These are phyloP conservation scores for Ogataea glucozyma DNA, from an alignment of 805 yeast genomes.

Conservation along the genomic window DNA sequence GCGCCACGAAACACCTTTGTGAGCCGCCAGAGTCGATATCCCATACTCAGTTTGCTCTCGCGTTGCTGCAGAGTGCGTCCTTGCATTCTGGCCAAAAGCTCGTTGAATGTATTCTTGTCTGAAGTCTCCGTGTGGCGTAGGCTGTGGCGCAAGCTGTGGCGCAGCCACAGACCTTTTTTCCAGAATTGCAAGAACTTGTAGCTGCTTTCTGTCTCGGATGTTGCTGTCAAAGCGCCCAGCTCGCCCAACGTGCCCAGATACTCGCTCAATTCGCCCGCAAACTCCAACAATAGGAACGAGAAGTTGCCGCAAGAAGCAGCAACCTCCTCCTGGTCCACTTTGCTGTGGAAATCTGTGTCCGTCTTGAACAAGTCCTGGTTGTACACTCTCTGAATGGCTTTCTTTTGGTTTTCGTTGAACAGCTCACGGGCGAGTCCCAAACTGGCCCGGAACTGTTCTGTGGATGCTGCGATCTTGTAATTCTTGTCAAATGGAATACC, in stretches of 20 bases:
- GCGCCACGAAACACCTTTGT: slow-evolving; percentile 55
- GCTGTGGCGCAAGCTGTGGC: background rate
- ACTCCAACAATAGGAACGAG: slow-evolving; percentile 61
- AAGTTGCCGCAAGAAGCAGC: slow-evolving; percentile 86
- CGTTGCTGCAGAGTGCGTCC: slow-evolving; percentile 9
- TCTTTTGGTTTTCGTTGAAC: slow-evolving; percentile 55
- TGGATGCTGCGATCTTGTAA: slow-evolving; percentile 40
- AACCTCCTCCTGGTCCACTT: slow-evolving; percentile 72
- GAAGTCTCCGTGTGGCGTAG: slow-evolving; percentile 1
- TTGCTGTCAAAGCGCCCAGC: slow-evolving; percentile 1
- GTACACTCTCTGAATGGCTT: slow-evolving; percentile 60
- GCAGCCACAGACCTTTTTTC: too few relatives aligned
- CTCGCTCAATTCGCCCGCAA: slow-evolving; percentile 55
- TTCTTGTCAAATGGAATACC: slow-evolving; percentile 56
- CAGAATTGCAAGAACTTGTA: slow-evolving; percentile 61
- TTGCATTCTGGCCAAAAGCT: slow-evolving; percentile 32
- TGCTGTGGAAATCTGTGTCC: slow-evolving; percentile 39
- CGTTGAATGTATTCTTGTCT: slow-evolving; percentile 33
- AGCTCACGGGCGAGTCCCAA: slow-evolving; percentile 52
- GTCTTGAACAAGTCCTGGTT: slow-evolving; percentile 50
- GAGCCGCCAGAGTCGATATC: slow-evolving; percentile 48
- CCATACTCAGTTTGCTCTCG: slow-evolving; percentile 13
- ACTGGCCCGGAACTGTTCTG: slow-evolving; percentile 45
- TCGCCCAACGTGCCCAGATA: slow-evolving; percentile 48
- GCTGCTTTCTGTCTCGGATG: slow-evolving; percentile 26